Evolutionary conservation across 1,284 basidiomycete species (phyloP), one percentile per base, ranked within the genome.

Genomic region (Boletellus deceptivus): DNA sequence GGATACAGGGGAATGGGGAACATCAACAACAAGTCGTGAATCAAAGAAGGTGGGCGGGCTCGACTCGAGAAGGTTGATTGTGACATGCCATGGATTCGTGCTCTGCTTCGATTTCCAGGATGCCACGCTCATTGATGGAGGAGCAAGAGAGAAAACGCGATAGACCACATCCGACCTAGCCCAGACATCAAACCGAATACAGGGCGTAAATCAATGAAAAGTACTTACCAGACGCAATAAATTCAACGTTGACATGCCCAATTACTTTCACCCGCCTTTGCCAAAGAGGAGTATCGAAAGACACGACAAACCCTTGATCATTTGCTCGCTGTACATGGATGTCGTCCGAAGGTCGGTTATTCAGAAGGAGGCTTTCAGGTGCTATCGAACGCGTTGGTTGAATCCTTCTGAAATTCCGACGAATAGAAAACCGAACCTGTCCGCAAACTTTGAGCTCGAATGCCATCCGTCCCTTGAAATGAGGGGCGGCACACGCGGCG

Each of bases 191-290:
- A 16, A 16, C 40, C 53, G 25, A 44, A 31, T n/a, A 11, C 17
- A 16, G 4, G 27, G 37, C 18, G 29, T 4, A 2, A 9, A n/a
- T 9, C 20, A 14, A 5, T 9, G 6, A 1, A 10, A 17, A 2
- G 20, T 17, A 14, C 45, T 46, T 29, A 69, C 67, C 78, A 68
- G 80, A 72, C 2, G 83, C 84, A 44, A 89, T 83, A 52, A 88
- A 88, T 53, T 89, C 83, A 3, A 85, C 59, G 2, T 58, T 59
- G 22, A 86, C 75, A 27, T 70, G 58, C 22, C 77, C 76, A 6
- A 79, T 75, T 17, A 84, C 77, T 40, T 77, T 72, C 83, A 89
- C 83, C 10, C 86, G 75, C 58, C 78, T 80, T 63, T 85, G 82
- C 66, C 87, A 89, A 44, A 79, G 70, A 9, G 73, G 67, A 18